Conservation (phyloP, 1,284 basidiomycete species). For the Hymenochaete sp. region DNA sequence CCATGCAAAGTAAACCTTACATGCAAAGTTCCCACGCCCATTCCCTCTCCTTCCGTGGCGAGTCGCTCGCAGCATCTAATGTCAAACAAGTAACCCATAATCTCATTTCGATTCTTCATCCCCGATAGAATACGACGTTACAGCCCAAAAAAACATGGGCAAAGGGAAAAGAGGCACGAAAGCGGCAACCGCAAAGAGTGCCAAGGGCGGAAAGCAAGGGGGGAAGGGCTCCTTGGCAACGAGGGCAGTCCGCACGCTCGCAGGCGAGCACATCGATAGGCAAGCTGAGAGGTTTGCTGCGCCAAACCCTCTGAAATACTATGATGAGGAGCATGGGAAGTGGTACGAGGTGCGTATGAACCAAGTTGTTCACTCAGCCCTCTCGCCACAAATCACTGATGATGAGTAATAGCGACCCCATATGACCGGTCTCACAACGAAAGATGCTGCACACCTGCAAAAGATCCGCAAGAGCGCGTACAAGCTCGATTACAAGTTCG, state of each 20-base stretch:
- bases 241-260: background rate
- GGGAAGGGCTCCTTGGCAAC: background rate
- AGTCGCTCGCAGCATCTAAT: too few relatives aligned
- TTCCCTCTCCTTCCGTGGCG: too few relatives aligned
- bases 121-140: too few relatives aligned
- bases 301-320: background rate
- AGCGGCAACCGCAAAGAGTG: too few relatives aligned
- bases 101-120: too few relatives aligned
- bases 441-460: constrained; percentile 67
- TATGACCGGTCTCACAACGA: constrained; percentile 70
- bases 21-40: too few relatives aligned
- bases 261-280: background rate
- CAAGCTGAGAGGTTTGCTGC: background rate
- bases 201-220: background rate
- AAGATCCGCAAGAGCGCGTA: constrained; percentile 77
- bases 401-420: constrained; percentile 46
- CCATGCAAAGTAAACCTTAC: too few relatives aligned
- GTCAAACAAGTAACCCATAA: too few relatives aligned
- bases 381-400: too few relatives aligned
- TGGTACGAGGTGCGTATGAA: background rate
- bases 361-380: too few relatives aligned
- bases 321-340: background rate
- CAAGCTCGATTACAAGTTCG: constrained; percentile 84
- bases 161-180: too few relatives aligned
- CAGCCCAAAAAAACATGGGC: too few relatives aligned